Evolutionary conservation across 2,329 filamentous ascomycete genomes (phyloP).

Genomic region (Microdochium nivale): DNA sequence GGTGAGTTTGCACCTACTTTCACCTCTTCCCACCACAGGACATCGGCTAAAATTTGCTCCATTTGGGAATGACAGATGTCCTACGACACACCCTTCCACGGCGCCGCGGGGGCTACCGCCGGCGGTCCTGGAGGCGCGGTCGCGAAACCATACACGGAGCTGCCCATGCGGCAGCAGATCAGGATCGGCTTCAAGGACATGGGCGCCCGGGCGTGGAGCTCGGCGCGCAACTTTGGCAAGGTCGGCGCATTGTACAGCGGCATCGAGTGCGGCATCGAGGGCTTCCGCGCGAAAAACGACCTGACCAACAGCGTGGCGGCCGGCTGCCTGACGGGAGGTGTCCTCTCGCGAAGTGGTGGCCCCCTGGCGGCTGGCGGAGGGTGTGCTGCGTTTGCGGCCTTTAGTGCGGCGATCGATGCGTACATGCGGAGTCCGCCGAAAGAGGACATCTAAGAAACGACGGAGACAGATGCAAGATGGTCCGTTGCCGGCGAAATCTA

Average conservation of each 20-base stretch:
- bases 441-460: neutral
- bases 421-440: slow-evolving; percentile 75
- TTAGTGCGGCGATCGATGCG: slow-evolving; percentile 83
- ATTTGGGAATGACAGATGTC: slow-evolving; percentile 62
- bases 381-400: slow-evolving; percentile 89
- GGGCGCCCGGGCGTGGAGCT: slow-evolving; percentile 73
- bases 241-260: slow-evolving; percentile 87
- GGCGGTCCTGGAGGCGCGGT: slow-evolving; percentile 22
- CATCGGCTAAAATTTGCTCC: neutral
- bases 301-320: slow-evolving; percentile 78
- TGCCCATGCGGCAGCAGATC: slow-evolving; percentile 80
- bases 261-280: slow-evolving; percentile 94
- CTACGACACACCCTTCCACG: slow-evolving; percentile 85
- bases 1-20: slow-evolving; percentile 49
- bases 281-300: slow-evolving; percentile 88
- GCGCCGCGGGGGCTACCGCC: slow-evolving; percentile 23
- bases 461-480: no score
- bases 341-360: slow-evolving; percentile 77
- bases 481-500: no score
- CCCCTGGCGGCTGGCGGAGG: slow-evolving; percentile 83
- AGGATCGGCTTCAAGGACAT: slow-evolving; percentile 87
- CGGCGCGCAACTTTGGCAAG: slow-evolving; percentile 90
- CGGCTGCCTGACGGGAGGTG: slow-evolving; percentile 85
- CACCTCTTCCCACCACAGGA: slow-evolving; percentile 1
- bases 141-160: slow-evolving; percentile 37